Percentiles rank a stretch among this genome's conserved stretches.
phyloP scores from a whole-genome alignment of 2,329 filamentous ascomycete genomes.

The Fusarium redolens region DNA sequence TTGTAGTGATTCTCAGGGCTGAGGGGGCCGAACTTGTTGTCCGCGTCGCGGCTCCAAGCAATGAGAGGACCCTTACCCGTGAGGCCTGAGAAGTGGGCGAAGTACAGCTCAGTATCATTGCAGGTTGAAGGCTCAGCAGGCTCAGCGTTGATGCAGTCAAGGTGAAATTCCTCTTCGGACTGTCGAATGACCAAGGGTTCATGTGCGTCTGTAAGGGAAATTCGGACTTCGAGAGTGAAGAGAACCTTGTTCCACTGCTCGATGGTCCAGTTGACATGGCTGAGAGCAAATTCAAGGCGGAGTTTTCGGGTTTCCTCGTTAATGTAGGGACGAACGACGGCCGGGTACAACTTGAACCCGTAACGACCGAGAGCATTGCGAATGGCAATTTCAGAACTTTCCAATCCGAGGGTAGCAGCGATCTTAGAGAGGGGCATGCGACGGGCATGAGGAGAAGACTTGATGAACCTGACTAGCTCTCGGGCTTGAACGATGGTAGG shows the following conservation, averaged over 20 bases:
- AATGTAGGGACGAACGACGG: conserved; percentile 19
- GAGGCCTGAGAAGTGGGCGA: conserved; percentile 17
- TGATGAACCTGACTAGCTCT: conserved; percentile 18
- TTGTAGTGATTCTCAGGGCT: neutral
- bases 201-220: neutral
- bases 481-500: conserved; percentile 5
- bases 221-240: conserved; percentile 11
- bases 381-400: conserved; percentile 13
- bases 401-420: conserved; percentile 8
- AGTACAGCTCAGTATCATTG: neutral
- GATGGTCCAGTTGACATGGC: conserved; percentile 22
- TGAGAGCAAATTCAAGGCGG: conserved; percentile 19
- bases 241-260: conserved; percentile 31
- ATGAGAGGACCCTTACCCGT: conserved; percentile 17
- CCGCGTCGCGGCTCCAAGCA: neutral
- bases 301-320: conserved; percentile 7
- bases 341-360: conserved; percentile 23
- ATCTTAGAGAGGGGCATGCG: conserved; percentile 13
- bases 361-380: conserved; percentile 10
- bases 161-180: conserved; percentile 3
- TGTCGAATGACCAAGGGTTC: conserved; percentile 27
- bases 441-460: conserved; percentile 17
- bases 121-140: neutral
- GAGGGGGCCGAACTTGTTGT: conserved; percentile 2
- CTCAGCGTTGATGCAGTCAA: conserved; percentile 15